Conservation (phyloP, 768 basidiomycete species). For the Cyclocybe aegerita region DNA sequence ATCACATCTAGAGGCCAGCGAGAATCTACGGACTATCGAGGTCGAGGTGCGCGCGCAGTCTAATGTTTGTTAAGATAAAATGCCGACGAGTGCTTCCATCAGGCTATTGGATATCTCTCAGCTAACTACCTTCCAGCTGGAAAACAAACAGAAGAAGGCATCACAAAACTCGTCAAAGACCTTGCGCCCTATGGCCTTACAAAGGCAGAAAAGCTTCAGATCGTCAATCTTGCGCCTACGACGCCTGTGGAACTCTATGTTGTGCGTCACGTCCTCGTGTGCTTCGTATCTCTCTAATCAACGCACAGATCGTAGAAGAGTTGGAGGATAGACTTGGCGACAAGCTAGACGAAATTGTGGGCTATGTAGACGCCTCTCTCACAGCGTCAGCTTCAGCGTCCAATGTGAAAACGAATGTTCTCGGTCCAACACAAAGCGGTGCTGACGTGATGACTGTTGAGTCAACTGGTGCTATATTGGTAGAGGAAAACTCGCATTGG, state of each 20-base stretch:
- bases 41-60: slow-evolving; percentile 58
- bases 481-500: slow-evolving; percentile 28
- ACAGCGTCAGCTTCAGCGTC: slow-evolving; percentile 1
- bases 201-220: slow-evolving; percentile 89
- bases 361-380: slow-evolving; percentile 40
- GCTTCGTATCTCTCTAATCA: neutral
- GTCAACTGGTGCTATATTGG: slow-evolving; percentile 11
- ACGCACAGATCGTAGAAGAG: slow-evolving; percentile 85
- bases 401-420: slow-evolving; percentile 1
- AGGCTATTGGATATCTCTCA: slow-evolving; percentile 87
- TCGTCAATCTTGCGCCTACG: slow-evolving; percentile 87
- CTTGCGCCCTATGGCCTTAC: slow-evolving; percentile 75
- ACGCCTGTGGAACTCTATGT: slow-evolving; percentile 86
- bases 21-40: slow-evolving; percentile 84
- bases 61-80: neutral
- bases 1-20: slow-evolving; percentile 52
- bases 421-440: neutral
- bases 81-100: slow-evolving; percentile 1
- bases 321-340: slow-evolving; percentile 79
- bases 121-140: slow-evolving; percentile 70
- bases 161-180: slow-evolving; percentile 63
- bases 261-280: slow-evolving; percentile 45
- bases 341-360: slow-evolving; percentile 65
- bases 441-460: too few species aligned
- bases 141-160: slow-evolving; percentile 61